Evolutionary conservation across 2,329 filamentous ascomycete species (phyloP).

Genomic region (Setomelanomma holmii): DNA sequence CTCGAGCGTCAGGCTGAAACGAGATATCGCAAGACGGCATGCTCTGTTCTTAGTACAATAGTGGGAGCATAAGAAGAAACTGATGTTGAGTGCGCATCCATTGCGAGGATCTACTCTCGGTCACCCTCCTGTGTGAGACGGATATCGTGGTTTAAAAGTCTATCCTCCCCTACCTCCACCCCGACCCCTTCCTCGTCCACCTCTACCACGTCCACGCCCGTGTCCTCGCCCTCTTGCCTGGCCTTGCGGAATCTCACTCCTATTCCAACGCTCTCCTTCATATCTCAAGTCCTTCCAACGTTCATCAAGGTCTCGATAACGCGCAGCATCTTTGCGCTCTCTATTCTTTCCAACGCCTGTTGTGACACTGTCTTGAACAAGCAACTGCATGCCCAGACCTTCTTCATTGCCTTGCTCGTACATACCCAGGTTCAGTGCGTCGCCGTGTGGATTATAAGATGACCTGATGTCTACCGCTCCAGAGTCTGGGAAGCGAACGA

Average conservation of each 20-base stretch:
- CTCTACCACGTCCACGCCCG: slow-evolving; percentile 4
- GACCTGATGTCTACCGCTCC: slow-evolving; percentile 30
- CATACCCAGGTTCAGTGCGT: slow-evolving; percentile 54
- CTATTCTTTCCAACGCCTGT: slow-evolving; percentile 27
- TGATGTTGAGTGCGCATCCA: too few relatives aligned
- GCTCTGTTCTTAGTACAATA: too few relatives aligned
- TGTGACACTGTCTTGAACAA: slow-evolving; percentile 48
- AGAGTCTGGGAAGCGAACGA: slow-evolving; percentile 17
- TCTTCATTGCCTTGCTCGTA: slow-evolving; percentile 53
- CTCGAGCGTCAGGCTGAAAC: too few relatives aligned
- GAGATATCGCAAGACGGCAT: too few relatives aligned
- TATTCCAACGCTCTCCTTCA: slow-evolving; percentile 12
- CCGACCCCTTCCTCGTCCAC: background rate
- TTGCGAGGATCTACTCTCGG: too few relatives aligned
- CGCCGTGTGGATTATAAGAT: slow-evolving; percentile 43
- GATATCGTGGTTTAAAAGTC: too few relatives aligned
- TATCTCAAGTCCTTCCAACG: slow-evolving; percentile 47
- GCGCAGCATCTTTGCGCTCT: slow-evolving; percentile 15
- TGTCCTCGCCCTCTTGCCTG: background rate
- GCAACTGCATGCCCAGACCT: slow-evolving; percentile 47
- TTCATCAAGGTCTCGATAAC: slow-evolving; percentile 42
- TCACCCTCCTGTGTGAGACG: too few relatives aligned
- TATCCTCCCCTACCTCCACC: slow-evolving; percentile 1
- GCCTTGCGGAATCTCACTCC: background rate
- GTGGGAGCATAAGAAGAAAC: too few relatives aligned